Evolutionary conservation across 371 early-diverging fungal genomes (phyloP), one percentile per base, ranked within the genome.

Genomic region (Rhizopus stolonifer): DNA sequence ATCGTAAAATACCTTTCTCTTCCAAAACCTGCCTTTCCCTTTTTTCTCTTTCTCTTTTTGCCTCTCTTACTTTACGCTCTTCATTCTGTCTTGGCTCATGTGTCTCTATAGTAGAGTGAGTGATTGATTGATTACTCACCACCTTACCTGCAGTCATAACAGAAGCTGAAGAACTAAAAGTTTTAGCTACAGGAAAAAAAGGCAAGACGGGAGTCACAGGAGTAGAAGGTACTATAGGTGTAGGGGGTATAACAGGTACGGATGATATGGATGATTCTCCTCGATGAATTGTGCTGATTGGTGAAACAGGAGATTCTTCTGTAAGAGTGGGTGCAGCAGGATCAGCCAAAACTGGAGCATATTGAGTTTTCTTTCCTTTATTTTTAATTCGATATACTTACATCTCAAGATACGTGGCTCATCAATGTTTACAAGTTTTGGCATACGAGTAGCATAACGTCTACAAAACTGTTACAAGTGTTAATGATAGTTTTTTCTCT

Each of bases 391-490:
- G n/a, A n/a, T n/a, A n/a, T n/a, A n/a, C n/a, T 53, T 61, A 69
- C 78, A 72, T 63, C 72, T 59, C 21, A 74, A 26, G n/a, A 72
- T 50, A 53, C 69, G 56, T 36, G 60, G 55, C 58, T 71, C 77
- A 46, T 80, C 81, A 25, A 77, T 58, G 60, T 74, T 76, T 5
- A 72, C 63, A 8, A 80, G 53, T 32, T 62, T 61, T 22, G 81
- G 81, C 38, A 67, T 51, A 49, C 68, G 66, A 13, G 52, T 66
- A 2, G 65, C 54, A 32, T 68, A 65, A 1, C 71, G 70, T 56
- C 67, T 67, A 49, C 64, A 71, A 24, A 65, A 58, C 79, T 79
- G 34, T 42, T 21, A 32, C 25, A 14, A 22, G 42, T 36, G 24
- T 29, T 11, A 18, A 44, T 32, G n/a, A 26, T 4, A 15, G 9